Base-by-base conservation (phyloP, 257 asterid genomes). In the Solanum pennellii region DNA sequence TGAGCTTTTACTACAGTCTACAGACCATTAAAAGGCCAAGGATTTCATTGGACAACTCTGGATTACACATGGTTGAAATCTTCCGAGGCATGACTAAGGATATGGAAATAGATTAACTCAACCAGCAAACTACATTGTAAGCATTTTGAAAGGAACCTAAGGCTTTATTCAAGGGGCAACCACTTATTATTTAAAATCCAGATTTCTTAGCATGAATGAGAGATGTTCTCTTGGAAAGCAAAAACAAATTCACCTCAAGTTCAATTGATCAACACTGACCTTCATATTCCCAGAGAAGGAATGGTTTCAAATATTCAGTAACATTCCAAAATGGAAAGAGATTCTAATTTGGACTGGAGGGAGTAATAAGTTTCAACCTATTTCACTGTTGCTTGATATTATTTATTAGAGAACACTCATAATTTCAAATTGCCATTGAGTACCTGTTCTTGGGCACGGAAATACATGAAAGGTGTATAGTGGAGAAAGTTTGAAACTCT, bases 401-500 rank as follows among this genome's bases (percentile, higher is more conserved):
- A 47, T 47, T 80, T 47, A 47, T 16, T 29, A 29, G 85, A 29
- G 44, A 80, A 65, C 85, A 80, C 68, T 47, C 85, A 47, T 47
- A 80, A 29, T 47, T 80, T 80, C 85, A 35, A 47, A 9, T 16
- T 29, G 56, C 42, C 42, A 47, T 83, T 47, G 13, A 59, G 62
- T 93, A 94, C 98, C 98, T 95, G 98, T 92, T 95, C 98, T 79
- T 92, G 98, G 68, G 98, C 93, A 29, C 93, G 94, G 89, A 95
- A 95, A 88, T 95, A 95, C 98, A 95, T 93, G 92, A 95, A 95
- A 68, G 98, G 98, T 65, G 98, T 95, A 62, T 95, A 94, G 59
- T 91, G 96, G 87, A 95, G 98, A 90, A 95, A 95, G 90, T 95
- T 95, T n/a, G 98, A 95, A 86, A 95, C 98, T 90, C 98, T 92